Evolutionary conservation across 2,329 filamentous ascomycete genomes (phyloP).

Genomic region (Leptoxyphium fumago): DNA sequence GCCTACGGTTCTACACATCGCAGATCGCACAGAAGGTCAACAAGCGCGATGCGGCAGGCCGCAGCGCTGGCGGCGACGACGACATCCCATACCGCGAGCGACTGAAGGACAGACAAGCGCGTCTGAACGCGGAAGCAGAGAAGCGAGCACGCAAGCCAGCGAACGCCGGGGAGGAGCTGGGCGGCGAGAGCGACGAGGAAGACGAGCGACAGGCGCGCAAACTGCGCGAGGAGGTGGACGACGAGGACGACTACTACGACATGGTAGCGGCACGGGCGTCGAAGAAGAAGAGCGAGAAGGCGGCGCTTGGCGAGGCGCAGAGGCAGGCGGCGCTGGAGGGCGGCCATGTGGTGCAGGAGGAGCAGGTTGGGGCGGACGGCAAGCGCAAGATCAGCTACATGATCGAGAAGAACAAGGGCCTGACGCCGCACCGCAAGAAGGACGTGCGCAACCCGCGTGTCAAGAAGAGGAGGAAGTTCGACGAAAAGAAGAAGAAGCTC

Average conservation of each 20-base stretch:
- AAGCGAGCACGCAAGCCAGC: slow-evolving; percentile 55
- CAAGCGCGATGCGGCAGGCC: slow-evolving; percentile 59
- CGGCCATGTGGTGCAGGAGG: slow-evolving; percentile 49
- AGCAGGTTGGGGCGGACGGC: slow-evolving; percentile 63
- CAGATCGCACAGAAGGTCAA: slow-evolving; percentile 92
- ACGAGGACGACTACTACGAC: slow-evolving; percentile 75
- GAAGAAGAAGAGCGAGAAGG: slow-evolving; percentile 58
- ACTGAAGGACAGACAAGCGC: slow-evolving; percentile 67
- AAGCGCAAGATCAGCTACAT: slow-evolving; percentile 86
- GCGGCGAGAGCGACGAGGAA: slow-evolving; percentile 54
- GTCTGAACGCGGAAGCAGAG: slow-evolving; percentile 80
- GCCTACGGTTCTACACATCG: slow-evolving; percentile 91
- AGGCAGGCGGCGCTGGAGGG: slow-evolving; percentile 40
- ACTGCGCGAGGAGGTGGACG: slow-evolving; percentile 29
- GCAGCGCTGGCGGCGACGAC: slow-evolving; percentile 61
- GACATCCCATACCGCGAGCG: slow-evolving; percentile 84
- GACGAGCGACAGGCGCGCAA: slow-evolving; percentile 40
- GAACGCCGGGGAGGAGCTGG: slow-evolving; percentile 48
- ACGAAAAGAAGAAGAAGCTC: slow-evolving; percentile 95
- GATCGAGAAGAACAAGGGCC: slow-evolving; percentile 95
- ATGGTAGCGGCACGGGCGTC: slow-evolving; percentile 58
- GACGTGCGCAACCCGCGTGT: slow-evolving; percentile 87
- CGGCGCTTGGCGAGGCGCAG: slow-evolving; percentile 47
- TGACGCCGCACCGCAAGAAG: slow-evolving; percentile 82
- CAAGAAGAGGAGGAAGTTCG: slow-evolving; percentile 95